Evolutionary conservation across 441 rosid genomes (phyloP).

Genomic region (Omphalea diandra): DNA sequence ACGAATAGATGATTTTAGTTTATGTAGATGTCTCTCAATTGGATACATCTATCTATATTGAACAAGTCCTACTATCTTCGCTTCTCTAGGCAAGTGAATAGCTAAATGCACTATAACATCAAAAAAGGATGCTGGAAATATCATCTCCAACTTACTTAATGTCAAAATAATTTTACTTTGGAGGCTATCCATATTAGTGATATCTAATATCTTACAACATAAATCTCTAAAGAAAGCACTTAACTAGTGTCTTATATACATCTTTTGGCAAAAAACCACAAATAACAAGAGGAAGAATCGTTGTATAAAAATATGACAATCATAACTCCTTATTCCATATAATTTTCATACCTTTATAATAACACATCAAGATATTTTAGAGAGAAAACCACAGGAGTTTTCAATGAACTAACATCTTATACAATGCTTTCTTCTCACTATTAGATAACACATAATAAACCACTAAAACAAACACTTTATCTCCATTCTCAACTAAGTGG

Average conservation of each 20-base stretch:
- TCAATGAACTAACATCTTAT: neutral
- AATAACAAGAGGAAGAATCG: neutral
- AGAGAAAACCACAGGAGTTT: too few species aligned
- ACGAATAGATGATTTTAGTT: neutral
- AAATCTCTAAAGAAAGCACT: neutral
- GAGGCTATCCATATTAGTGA: neutral
- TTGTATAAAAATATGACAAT: neutral
- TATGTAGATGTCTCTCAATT: neutral
- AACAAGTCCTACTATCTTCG: neutral
- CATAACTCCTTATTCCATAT: neutral
- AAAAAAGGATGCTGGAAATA: slow-evolving; percentile 2
- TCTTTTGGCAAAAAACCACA: neutral
- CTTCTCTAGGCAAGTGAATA: neutral
- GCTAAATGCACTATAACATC: neutral
- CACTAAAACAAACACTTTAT: neutral
- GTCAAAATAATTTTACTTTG: neutral
- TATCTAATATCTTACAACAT: neutral
- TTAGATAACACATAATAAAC: neutral
- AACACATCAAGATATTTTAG: too few species aligned
- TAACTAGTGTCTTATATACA: neutral
- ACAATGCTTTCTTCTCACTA: neutral
- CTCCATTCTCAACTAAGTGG: neutral
- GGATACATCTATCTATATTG: slow-evolving; percentile 3
- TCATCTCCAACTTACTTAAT: neutral
- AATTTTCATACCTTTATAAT: too few species aligned